A percentile compares a stretch with the other conserved stretches of the same genome.
Conservation (phyloP, 768 basidiomycete genomes). For the Sarcodon sp. region DNA sequence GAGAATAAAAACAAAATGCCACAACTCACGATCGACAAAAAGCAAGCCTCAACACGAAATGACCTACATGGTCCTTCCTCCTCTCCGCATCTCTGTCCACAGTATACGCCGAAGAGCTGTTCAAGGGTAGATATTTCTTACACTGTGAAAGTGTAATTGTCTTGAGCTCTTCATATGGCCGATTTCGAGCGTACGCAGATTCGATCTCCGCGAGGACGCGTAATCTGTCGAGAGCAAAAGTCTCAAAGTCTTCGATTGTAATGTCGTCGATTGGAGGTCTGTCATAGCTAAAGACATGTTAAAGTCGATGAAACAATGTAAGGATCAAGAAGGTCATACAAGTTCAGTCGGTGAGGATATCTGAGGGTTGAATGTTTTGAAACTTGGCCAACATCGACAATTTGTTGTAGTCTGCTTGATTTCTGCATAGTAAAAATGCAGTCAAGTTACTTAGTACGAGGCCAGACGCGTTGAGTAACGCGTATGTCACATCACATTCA, state of each 20-base stretch:
- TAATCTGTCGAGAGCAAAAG: conserved; percentile 76
- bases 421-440: conserved; percentile 5
- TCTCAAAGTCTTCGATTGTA: conserved; percentile 92
- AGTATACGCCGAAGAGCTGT: conserved; percentile 32
- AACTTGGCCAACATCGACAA: conserved; percentile 8
- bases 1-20: too few species aligned
- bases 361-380: conserved; percentile 16
- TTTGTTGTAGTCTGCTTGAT: conserved; percentile 1
- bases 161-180: conserved; percentile 69
- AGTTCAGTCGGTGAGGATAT: conserved; percentile 67
- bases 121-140: conserved; percentile 66
- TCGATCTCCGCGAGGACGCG: conserved; percentile 87
- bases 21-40: conserved; percentile 88
- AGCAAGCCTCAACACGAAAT: conserved; percentile 87
- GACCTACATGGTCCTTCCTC: conserved; percentile 76
- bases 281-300: conserved; percentile 53
- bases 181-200: conserved; percentile 73
- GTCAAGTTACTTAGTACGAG: too few species aligned
- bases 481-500: neutral
- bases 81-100: conserved; percentile 49
- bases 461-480: neutral
- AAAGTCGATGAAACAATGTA: neutral
- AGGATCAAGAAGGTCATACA: conserved; percentile 35
- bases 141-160: conserved; percentile 48
- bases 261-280: conserved; percentile 77